A percentile compares a stretch with the other conserved stretches of the same genome.
Evolutionary conservation across 768 basidiomycete genomes (phyloP).

Genomic region (Trametes cubensis): DNA sequence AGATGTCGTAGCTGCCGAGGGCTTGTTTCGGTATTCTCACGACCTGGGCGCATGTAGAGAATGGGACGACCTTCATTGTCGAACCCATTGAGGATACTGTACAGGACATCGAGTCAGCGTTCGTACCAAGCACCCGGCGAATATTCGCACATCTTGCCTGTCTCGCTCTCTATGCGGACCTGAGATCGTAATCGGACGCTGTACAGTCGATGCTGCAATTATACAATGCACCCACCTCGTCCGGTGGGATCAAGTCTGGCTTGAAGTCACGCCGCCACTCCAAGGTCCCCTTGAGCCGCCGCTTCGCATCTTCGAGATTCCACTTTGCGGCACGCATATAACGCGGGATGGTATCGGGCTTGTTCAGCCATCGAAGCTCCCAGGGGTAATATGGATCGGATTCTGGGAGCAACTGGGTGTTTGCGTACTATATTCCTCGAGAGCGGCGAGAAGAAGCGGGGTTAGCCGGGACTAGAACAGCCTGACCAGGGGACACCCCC

Average conservation of each 20-base stretch:
- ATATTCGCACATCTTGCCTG: slow-evolving; percentile 78
- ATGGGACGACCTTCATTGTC: slow-evolving; percentile 87
- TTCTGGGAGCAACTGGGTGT: slow-evolving; percentile 61
- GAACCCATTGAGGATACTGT: slow-evolving; percentile 80
- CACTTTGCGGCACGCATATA: slow-evolving; percentile 89
- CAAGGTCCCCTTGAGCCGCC: slow-evolving; percentile 73
- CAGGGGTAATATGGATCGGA: slow-evolving; percentile 74
- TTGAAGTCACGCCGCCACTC: slow-evolving; percentile 87
- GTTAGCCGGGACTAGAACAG: slow-evolving; percentile 5
- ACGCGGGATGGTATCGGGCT: slow-evolving; percentile 66
- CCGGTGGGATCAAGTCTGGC: slow-evolving; percentile 82
- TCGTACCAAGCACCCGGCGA: no score
- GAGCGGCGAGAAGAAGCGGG: slow-evolving; percentile 2
- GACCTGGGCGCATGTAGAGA: slow-evolving; percentile 85
- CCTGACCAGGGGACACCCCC: background rate
- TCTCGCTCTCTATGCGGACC: slow-evolving; percentile 77
- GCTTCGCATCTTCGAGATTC: slow-evolving; percentile 76
- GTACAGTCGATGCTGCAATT: no score
- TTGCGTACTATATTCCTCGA: slow-evolving; percentile 55
- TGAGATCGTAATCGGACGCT: no score
- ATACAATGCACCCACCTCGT: slow-evolving; percentile 43
- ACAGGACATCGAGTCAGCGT: background rate
- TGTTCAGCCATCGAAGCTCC: slow-evolving; percentile 77
- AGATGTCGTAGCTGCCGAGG: slow-evolving; percentile 83
- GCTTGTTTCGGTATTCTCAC: slow-evolving; percentile 79